phyloP scores from a whole-genome alignment of 2,329 filamentous ascomycete genomes.

The Leptographium galeiforme region DNA sequence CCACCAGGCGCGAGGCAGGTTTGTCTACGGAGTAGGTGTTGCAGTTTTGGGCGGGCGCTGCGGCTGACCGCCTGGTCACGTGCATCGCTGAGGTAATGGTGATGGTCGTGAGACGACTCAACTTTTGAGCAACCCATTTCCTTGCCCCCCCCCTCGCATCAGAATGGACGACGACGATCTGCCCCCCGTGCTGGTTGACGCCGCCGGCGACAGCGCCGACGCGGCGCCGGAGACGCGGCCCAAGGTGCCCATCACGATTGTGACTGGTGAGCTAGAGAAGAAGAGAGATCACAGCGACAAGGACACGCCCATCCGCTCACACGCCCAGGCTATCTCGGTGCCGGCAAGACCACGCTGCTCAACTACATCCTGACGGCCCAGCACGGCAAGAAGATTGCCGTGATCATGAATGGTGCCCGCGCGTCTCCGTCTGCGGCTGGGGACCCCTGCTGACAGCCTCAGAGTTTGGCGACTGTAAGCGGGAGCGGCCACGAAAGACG shows the following conservation, averaged over 20 bases:
- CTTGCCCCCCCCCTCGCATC: too few species aligned
- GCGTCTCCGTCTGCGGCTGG: not conserved
- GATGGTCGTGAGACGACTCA: not conserved
- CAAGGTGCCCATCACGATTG: constrained; percentile 74
- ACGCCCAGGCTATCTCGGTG: constrained; percentile 69
- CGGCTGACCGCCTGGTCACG: too few species aligned
- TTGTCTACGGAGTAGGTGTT: too few species aligned
- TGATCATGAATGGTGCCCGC: constrained; percentile 72
- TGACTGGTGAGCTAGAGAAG: constrained; percentile 45
- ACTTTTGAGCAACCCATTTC: too few species aligned
- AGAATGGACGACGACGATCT: constrained; percentile 49
- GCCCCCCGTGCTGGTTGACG: constrained; percentile 50
- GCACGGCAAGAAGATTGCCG: constrained; percentile 95
- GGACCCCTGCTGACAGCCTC: not conserved
- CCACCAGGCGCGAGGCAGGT: too few species aligned
- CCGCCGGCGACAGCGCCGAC: constrained; percentile 22
- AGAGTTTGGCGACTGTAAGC: constrained; percentile 16
- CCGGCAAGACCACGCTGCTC: constrained; percentile 86
- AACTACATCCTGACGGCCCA: constrained; percentile 93
- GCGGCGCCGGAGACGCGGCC: constrained; percentile 32
- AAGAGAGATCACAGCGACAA: not conserved
- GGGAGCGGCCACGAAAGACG: too few species aligned
- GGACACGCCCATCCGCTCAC: not conserved
- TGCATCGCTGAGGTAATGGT: too few species aligned
- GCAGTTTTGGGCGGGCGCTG: too few species aligned